These are phyloP conservation scores for Penicillium crystallinum DNA, from an alignment of 495 filamentous ascomycete species.

Conservation along the genomic window DNA sequence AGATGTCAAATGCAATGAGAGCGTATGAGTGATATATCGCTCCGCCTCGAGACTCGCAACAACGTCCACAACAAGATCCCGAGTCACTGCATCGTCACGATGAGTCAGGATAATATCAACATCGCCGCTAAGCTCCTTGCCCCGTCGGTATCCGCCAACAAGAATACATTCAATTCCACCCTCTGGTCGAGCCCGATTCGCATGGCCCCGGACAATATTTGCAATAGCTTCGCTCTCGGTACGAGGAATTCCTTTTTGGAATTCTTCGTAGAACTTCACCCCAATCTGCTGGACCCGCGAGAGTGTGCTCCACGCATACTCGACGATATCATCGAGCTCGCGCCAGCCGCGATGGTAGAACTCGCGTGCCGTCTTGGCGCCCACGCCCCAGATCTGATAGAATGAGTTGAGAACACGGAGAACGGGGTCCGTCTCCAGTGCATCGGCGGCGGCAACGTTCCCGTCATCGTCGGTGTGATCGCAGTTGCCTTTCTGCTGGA, in stretches of 20 bases:
- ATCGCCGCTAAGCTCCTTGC: slow-evolving; percentile 69
- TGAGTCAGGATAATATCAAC: slow-evolving; percentile 86
- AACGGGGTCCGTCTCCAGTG: slow-evolving; percentile 58
- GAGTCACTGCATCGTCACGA: slow-evolving; percentile 60
- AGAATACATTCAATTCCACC: slow-evolving; percentile 60
- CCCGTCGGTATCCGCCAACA: slow-evolving; percentile 80
- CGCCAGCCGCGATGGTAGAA: slow-evolving; percentile 75
- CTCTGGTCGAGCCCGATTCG: slow-evolving; percentile 42
- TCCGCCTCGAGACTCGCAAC: slow-evolving; percentile 62
- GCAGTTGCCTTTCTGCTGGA: slow-evolving; percentile 37
- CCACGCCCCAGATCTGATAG: slow-evolving; percentile 84
- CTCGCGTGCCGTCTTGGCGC: slow-evolving; percentile 71
- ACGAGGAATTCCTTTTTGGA: slow-evolving; percentile 65
- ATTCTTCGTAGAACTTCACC: slow-evolving; percentile 91
- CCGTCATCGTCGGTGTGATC: slow-evolving; percentile 39
- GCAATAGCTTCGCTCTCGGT: slow-evolving; percentile 69
- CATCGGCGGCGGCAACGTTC: slow-evolving; percentile 54
- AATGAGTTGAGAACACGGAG: slow-evolving; percentile 63
- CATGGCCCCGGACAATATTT: slow-evolving; percentile 55
- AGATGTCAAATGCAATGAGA: slow-evolving; percentile 60
- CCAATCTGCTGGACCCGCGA: slow-evolving; percentile 87
- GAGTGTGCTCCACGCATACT: slow-evolving; percentile 71
- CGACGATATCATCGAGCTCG: slow-evolving; percentile 77
- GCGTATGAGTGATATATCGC: slow-evolving; percentile 75
- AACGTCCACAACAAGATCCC: slow-evolving; percentile 59